Percentiles rank a stretch among this genome's conserved stretches.
These are phyloP conservation scores for Blastobotrys niveus DNA, from an alignment of 1,139 yeast genomes.

Conservation along the genomic window DNA sequence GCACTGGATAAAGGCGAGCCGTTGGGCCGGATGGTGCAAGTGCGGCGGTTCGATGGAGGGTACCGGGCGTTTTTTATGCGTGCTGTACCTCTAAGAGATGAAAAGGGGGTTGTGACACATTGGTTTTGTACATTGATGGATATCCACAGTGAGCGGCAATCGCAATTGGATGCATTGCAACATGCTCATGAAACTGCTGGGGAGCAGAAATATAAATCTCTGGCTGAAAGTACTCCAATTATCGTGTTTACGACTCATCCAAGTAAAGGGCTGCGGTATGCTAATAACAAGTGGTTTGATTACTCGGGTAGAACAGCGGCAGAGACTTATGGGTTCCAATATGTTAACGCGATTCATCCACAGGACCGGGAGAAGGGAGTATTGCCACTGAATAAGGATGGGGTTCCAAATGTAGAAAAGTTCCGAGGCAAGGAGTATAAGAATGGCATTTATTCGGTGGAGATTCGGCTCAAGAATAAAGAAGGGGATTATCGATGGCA, in stretches of 20 bases:
- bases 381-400: slow-evolving; percentile 20
- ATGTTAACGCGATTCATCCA: slow-evolving; percentile 28
- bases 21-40: slow-evolving; percentile 29
- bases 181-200: slow-evolving; percentile 32
- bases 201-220: slow-evolving; percentile 32
- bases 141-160: slow-evolving; percentile 33
- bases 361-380: slow-evolving; percentile 31
- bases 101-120: slow-evolving; percentile 32
- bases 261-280: slow-evolving; percentile 30
- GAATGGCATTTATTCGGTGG: slow-evolving; percentile 25
- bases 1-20: slow-evolving; percentile 32
- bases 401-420: slow-evolving; percentile 14
- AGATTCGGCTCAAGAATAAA: slow-evolving; percentile 27
- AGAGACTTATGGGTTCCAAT: slow-evolving; percentile 32
- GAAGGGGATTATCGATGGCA: slow-evolving; percentile 33
- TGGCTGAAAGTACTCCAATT: slow-evolving; percentile 35
- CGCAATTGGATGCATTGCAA: slow-evolving; percentile 31
- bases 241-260: slow-evolving; percentile 34
- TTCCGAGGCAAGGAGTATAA: slow-evolving; percentile 20
- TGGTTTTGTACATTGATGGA: slow-evolving; percentile 38
- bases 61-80: slow-evolving; percentile 32
- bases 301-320: slow-evolving; percentile 31
- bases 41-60: slow-evolving; percentile 33
- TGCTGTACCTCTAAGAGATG: slow-evolving; percentile 33
- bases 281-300: slow-evolving; percentile 34